These are phyloP conservation scores for Myrica gale DNA, from an alignment of 306 rosid species.

Conservation along the genomic window DNA sequence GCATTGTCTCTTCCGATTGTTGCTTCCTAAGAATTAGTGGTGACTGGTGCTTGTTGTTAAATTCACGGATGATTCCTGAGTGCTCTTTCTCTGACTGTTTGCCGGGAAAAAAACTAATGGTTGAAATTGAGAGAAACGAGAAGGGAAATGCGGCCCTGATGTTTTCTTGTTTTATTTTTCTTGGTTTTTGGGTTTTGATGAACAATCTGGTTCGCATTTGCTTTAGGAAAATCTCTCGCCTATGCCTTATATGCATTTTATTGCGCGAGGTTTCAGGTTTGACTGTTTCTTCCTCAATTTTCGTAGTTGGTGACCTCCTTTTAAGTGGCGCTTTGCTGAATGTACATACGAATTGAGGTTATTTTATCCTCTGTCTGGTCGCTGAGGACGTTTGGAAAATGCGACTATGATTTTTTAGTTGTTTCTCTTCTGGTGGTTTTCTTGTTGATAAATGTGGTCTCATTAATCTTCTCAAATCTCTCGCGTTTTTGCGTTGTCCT, in stretches of 20 bases:
- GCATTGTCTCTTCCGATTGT: background rate
- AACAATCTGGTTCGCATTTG: background rate
- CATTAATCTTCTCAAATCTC: background rate
- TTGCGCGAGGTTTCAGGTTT: too few species aligned
- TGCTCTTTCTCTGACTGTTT: background rate
- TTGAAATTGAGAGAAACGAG: background rate
- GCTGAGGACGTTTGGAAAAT: too few species aligned
- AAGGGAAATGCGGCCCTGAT: background rate
- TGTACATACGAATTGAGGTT: too few species aligned
- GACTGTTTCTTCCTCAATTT: too few species aligned
- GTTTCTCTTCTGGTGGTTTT: too few species aligned
- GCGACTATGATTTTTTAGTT: background rate
- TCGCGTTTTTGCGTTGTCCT: background rate
- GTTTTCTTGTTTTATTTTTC: too few species aligned
- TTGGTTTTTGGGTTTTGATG: background rate
- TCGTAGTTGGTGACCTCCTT: too few species aligned
- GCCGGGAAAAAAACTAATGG: background rate
- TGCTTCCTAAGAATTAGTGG: background rate
- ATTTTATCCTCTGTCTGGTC: too few species aligned
- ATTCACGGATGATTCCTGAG: conserved; percentile 1
- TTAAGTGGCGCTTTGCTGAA: too few species aligned
- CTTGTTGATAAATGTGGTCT: background rate
- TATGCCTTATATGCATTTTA: too few species aligned
- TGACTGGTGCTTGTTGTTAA: background rate
- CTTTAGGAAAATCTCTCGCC: background rate